Base-by-base conservation (phyloP, 2,329 filamentous ascomycete genomes). In the Mycogone perniciosa region DNA sequence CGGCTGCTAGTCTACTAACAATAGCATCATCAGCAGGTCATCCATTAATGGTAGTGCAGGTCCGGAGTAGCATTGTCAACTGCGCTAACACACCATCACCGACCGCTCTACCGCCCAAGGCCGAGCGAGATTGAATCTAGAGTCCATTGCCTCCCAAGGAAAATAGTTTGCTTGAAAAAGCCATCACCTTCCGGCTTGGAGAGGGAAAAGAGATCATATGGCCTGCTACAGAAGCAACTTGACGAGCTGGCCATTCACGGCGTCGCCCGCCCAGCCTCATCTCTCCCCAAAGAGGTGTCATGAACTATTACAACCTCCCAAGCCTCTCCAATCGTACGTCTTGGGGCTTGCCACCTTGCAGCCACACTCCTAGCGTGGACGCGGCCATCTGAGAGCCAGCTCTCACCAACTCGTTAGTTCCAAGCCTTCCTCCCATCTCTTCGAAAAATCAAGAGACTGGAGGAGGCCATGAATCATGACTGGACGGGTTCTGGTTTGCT, bases 321-420 rank as follows among this genome's bases (percentile, higher is more conserved):
- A 7, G 26, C 34, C 35, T 46, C 41, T 29, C 45, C 44, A 50
- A 40, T 50, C 35, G 13, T 26, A 39, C 10, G 20, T 31, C 44
- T 26, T 41, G 35, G 27, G 30, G 34, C 41, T 53, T 47, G 53
- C 53, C 53, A 53, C 53, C 39, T 13, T 27, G 49, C 53, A 50
- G 53, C 53, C 53, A 53, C 44, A 46, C 38, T 43, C 6, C 7
- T 8, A 35, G 43, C 29, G 44, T 35, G 37, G 20, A 20, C 20
- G 20, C 20, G 20, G 20, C 20, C 20, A 20, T 20, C 20, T 20
- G 20, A 20, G 20, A 20, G 20, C 20, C 20, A 20, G 20, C 20
- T 20, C 20, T 20, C 20, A 20, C 35, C 35, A 11, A n/a, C 20
- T 9, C 7, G n/a, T 38, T 38, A 38, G 35, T n/a, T 38, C 35